Base-by-base conservation (phyloP, 306 rosid species). In the Ochetophila trinervis region DNA sequence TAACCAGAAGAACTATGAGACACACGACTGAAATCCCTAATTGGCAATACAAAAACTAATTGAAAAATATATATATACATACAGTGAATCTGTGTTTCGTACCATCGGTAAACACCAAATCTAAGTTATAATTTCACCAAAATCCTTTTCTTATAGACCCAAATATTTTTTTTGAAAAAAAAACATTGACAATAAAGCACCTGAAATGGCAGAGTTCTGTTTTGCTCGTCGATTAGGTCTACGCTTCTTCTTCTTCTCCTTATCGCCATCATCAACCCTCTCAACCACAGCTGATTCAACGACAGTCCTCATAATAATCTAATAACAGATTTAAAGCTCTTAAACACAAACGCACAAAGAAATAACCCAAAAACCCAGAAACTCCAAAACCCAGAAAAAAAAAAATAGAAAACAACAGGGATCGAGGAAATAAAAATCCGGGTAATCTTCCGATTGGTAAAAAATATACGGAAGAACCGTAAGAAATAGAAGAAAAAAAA, bases 221-320 rank as follows among this genome's bases (percentile, higher is more conserved):
- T 81, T 87, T 45, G 83, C 62, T 71, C 96, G 90, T 22, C 97
- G 94, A 82, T 66, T 76, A 65, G 89, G 70, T 73, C 91, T 85
- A 20, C 91, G 94, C 53, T 70, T 86, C 86, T 88, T 93, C 87
- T 79, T 92, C 88, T 86, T 89, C 13, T 92, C 96, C 82, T 92
- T 89, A 20, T 87, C 98, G 16, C 68, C 88, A 18, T 82, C 86
- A 11, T 85, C 91, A 44, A 70, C 68, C 63, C 86, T 83, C 53
- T 92, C 89, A 17, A 60, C 64, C 63, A 72, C 64, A 4, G 85
- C 73, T 72, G 80, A 84, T 42, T 86, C 94, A 45, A 68, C 72
- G 12, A 74, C 35, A 3, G 77, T 70, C 55, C 57, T 88, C 97
- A 84, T 63, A 7, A 18, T 90, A 74, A 34, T 81, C 22, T 19